Conservation (phyloP, 345 rosid genomes). For the Syzygium jambos region DNA sequence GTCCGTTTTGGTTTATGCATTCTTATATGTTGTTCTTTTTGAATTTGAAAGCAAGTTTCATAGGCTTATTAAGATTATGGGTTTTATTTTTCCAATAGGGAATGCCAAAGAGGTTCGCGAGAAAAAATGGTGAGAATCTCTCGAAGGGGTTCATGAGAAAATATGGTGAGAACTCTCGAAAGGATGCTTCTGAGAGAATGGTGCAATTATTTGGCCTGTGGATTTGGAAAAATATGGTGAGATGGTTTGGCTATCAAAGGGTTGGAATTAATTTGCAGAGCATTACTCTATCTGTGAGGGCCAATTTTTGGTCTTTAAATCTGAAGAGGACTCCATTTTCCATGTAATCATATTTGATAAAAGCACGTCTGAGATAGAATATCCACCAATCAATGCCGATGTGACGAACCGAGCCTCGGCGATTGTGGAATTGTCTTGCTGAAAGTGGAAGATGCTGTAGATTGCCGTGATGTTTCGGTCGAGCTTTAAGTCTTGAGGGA, state of each 20-base stretch:
- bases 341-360: neutral
- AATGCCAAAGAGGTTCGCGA: neutral
- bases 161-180: neutral
- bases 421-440: neutral
- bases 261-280: too few species aligned
- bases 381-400: fast-evolving
- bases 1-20: neutral
- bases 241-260: neutral
- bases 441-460: too few species aligned
- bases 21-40: neutral
- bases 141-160: neutral
- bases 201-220: neutral
- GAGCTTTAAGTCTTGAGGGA: too few species aligned
- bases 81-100: neutral
- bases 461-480: too few species aligned
- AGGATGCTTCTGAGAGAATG: neutral
- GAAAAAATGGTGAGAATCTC: too few species aligned
- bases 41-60: neutral
- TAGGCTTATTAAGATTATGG: neutral
- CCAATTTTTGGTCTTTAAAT: neutral
- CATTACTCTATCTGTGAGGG: neutral
- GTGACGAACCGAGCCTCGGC: neutral
- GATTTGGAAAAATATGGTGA: neutral
- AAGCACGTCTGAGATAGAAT: neutral
- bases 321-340: neutral